Base-by-base conservation (phyloP, 1,284 basidiomycete genomes). In the Xerocomus amazonicus region DNA sequence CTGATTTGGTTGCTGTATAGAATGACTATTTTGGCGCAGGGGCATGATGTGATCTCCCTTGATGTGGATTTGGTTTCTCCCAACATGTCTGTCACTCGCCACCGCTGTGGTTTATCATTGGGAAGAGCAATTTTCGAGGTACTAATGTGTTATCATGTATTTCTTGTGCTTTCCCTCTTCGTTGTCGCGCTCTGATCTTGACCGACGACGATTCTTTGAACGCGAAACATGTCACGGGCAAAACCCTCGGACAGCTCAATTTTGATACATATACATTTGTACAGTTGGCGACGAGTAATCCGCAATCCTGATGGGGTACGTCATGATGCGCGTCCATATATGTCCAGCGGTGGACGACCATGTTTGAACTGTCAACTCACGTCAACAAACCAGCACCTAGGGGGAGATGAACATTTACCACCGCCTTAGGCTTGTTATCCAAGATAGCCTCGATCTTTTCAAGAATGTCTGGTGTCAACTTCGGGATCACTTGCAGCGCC, bases 401-500 rank as follows among this genome's bases (percentile, higher is more conserved):
- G 19, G 19, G 4, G 4, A 23, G 19, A 23, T 23, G 19, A 4
- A 37, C 28, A 35, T 72, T 52, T 52, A 72, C 72, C 26, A 56
- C 44, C 7, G 67, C 60, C 0, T 56, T 38, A 8, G 74, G 74
- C 48, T 66, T 68, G 56, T 73, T 74, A 28, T 73, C 71, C 50
- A 85, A 61, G 47, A 85, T 81, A 8, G 65, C 63, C 54, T 84
- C 80, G 43, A 85, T 79, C 66, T 78, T 76, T 33, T 72, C 67
- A 47, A 80, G 58, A 41, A 85, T 62, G 45, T 83, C 80, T 7
- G 74, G 69, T 0, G 78, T 81, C 33, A 86, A 62, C 63, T 81
- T 83, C 35, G 78, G 76, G 50, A 83, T 65, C 43, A 84, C 68
- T 10, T 83, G 77, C 43, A 86, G 68, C 3, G 84, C 83, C 61